Evolutionary conservation across 306 rosid genomes (phyloP).

Genomic region (Alnus rubra): DNA sequence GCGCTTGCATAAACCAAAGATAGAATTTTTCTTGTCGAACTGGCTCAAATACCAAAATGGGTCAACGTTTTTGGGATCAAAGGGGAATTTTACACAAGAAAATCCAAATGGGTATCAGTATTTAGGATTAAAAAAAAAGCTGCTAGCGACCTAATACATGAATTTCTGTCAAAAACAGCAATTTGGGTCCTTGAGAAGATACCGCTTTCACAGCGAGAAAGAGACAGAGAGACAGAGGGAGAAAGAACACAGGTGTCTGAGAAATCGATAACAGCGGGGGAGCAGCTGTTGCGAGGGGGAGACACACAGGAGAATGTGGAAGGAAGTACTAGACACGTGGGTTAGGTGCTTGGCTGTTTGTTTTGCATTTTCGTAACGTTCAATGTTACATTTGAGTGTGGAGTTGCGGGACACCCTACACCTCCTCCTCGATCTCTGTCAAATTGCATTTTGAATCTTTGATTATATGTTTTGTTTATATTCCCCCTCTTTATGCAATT

Average conservation of each 20-base stretch:
- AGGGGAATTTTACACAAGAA: slow-evolving; percentile 1
- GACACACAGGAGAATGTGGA: slow-evolving; percentile 37
- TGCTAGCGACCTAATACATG: background rate
- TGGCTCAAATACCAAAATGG: slow-evolving; percentile 22
- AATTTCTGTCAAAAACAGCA: slow-evolving; percentile 15
- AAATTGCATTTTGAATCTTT: background rate
- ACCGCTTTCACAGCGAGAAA: background rate
- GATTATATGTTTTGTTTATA: too few relatives aligned
- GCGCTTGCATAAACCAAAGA: slow-evolving; percentile 22
- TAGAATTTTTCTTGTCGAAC: slow-evolving; percentile 18
- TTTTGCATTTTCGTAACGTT: background rate
- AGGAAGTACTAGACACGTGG: slow-evolving; percentile 43
- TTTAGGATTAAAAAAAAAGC: slow-evolving; percentile 12
- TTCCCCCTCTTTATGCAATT: background rate
- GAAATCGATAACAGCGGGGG: slow-evolving; percentile 30
- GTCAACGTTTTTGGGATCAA: background rate
- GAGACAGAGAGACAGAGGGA: background rate
- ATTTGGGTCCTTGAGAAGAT: slow-evolving; percentile 23
- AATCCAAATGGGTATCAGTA: slow-evolving; percentile 8
- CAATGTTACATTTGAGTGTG: background rate
- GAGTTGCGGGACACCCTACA: background rate
- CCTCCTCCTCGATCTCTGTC: background rate
- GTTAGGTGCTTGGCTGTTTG: background rate
- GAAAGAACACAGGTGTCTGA: slow-evolving; percentile 32
- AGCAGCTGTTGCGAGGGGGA: slow-evolving; percentile 14